Evolutionary conservation across 2,329 filamentous ascomycete species (phyloP).

Genomic region (Penicillium crustosum): DNA sequence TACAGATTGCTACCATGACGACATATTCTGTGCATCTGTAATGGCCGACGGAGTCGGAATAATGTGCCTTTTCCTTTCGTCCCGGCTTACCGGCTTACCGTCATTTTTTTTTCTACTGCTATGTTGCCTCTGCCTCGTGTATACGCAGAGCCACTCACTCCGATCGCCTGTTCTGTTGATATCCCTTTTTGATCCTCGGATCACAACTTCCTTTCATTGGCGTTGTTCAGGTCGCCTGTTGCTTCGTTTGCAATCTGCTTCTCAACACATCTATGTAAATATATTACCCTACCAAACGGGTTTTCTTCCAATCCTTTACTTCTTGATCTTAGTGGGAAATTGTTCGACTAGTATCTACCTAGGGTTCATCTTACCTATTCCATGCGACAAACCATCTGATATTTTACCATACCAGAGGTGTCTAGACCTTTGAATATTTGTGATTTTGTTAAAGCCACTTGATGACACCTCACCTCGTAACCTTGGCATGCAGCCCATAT

Average conservation of each 20-base stretch:
- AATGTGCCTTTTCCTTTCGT: conserved; percentile 2
- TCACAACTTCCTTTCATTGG: conserved; percentile 2
- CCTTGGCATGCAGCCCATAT: background rate
- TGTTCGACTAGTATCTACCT: background rate
- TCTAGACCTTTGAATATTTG: background rate
- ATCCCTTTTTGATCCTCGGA: conserved; percentile 5
- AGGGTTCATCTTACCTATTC: background rate
- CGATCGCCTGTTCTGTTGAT: conserved; percentile 6
- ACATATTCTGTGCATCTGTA: background rate
- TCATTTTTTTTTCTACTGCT: background rate
- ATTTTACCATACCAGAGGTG: background rate
- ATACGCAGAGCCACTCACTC: background rate
- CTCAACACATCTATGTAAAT: conserved; percentile 2
- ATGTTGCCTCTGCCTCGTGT: background rate
- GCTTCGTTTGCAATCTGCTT: background rate
- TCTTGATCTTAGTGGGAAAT: background rate
- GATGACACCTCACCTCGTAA: background rate
- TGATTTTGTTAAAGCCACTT: background rate
- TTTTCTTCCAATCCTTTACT: background rate
- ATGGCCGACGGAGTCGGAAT: conserved; percentile 4
- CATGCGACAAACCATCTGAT: background rate
- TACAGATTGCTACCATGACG: background rate
- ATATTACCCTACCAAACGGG: background rate
- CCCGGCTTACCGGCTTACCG: background rate
- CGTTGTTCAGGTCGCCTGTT: conserved; percentile 1